A percentile compares a stretch with the other conserved stretches of the same genome.
Evolutionary conservation across 2,329 filamentous ascomycete genomes (phyloP).

Genomic region (Aspergillus sojae): DNA sequence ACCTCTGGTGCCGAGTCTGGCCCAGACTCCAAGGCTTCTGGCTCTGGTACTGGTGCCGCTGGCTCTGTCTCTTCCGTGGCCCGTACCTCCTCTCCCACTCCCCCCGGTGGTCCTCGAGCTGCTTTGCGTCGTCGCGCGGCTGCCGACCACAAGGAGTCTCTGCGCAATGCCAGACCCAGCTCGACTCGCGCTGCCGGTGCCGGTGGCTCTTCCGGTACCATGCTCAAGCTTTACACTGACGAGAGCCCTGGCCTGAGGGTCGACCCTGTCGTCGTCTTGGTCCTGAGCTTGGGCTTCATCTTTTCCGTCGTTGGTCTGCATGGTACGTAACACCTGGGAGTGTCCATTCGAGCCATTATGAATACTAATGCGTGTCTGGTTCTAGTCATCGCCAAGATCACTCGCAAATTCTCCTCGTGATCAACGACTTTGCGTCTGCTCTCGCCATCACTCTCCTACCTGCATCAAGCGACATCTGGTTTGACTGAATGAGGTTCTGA

Average conservation of each 20-base stretch:
- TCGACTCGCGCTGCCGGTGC: conserved; percentile 93
- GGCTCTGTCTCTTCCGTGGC: conserved; percentile 67
- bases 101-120: conserved; percentile 91
- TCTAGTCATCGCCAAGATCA: conserved; percentile 91
- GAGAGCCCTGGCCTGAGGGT: conserved; percentile 97
- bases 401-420: conserved; percentile 75
- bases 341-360: background rate
- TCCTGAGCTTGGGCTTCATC: conserved; percentile 96
- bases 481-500: background rate
- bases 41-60: conserved; percentile 50
- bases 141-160: conserved; percentile 95
- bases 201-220: conserved; percentile 94
- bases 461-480: background rate
- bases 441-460: background rate
- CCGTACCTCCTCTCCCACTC: conserved; percentile 82
- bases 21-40: conserved; percentile 45
- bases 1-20: conserved; percentile 50
- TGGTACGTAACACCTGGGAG: conserved; percentile 64
- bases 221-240: conserved; percentile 98
- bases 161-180: conserved; percentile 88
- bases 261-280: conserved; percentile 94
- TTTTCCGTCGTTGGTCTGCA: conserved; percentile 97
- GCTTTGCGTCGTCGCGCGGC: conserved; percentile 94
- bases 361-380: conserved; percentile 12
- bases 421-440: conserved; percentile 9